Base-by-base conservation (phyloP, 148 eudicot species). In the Drosera capensis region DNA sequence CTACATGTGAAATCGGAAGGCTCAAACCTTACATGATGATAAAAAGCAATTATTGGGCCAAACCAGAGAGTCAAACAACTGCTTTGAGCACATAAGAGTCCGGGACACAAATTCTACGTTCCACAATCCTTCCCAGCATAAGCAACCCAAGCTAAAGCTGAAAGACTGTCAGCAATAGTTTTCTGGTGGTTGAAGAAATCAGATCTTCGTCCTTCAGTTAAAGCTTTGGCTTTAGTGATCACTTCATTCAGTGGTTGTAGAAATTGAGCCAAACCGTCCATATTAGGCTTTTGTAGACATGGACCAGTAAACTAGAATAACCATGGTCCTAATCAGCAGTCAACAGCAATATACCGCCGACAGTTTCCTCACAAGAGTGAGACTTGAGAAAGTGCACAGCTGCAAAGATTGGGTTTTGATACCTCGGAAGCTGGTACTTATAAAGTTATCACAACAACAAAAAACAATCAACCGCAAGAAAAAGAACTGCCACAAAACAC, bases 51-150 rank as follows among this genome's bases (percentile, higher is more conserved):
- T 41, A 18, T 18, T 22, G 23, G 45, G 8, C 45, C 8, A 17
- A 17, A 7, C 23, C 8, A 8, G 14, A 11, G 14, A 7, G 20
- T 1, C 23, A 1, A 18, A 7, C 14, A 21, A 44, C 24, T 20
- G 7, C 11, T 26, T 23, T 47, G 8, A 30, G 21, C 43, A 25
- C 25, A 34, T 37, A 15, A 49, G 17, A 3, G 14, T 22, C 2
- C 13, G 16, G 17, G 6, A 5, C 14, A 15, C 8, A 43, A 20
- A 19, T 37, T 50, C 59, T 26, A 45, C 92, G 49, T 40, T 83
- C 97, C 97, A 41, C 97, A 88, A 51, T 75, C 94, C 70, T 88
- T 88, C 23, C 97, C 97, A 22, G 94, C 75, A 57, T 71, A 88
- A 11, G 92, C 94, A 65, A 88, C 78, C 97, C 97, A 88, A 56